Conservation (phyloP, 108 stramenopile genomes). For the Pseudonitzschia pungens region DNA sequence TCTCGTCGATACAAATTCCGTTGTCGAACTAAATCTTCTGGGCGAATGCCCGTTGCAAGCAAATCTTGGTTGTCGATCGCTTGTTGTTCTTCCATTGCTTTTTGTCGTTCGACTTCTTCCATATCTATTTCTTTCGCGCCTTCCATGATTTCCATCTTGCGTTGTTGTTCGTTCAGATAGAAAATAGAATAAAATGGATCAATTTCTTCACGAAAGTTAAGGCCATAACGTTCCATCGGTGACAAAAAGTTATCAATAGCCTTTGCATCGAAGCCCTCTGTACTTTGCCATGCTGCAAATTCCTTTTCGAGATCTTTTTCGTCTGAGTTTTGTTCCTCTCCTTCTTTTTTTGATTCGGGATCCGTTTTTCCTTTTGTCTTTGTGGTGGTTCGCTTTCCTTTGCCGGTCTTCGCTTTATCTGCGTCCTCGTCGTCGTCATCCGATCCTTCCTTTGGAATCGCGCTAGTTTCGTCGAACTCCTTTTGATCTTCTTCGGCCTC, state of each 20-base stretch:
- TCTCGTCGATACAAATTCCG: conserved; percentile 75
- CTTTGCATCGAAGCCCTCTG: conserved; percentile 76
- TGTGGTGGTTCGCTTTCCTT: conserved; percentile 21
- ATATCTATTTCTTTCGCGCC: conserved; percentile 67
- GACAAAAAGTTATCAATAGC: conserved; percentile 77
- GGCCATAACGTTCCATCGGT: conserved; percentile 72
- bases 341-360: conserved; percentile 7
- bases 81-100: conserved; percentile 63
- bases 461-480: conserved; percentile 85
- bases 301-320: conserved; percentile 80
- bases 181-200: conserved; percentile 81
- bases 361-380: conserved; percentile 24
- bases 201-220: conserved; percentile 64
- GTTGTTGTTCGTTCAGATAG: conserved; percentile 56
- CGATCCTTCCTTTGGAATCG: conserved; percentile 48
- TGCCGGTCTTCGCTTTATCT: conserved; percentile 10
- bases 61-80: conserved; percentile 82
- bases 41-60: conserved; percentile 66
- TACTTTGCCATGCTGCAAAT: conserved; percentile 89
- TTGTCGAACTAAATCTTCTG: conserved; percentile 73
- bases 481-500: conserved; percentile 80
- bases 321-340: conserved; percentile 41
- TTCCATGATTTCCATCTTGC: conserved; percentile 44
- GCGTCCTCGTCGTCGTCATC: conserved; percentile 47
- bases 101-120: conserved; percentile 66